phyloP scores from a whole-genome alignment of 2,329 filamentous ascomycete genomes.

The Colletotrichum sp. region DNA sequence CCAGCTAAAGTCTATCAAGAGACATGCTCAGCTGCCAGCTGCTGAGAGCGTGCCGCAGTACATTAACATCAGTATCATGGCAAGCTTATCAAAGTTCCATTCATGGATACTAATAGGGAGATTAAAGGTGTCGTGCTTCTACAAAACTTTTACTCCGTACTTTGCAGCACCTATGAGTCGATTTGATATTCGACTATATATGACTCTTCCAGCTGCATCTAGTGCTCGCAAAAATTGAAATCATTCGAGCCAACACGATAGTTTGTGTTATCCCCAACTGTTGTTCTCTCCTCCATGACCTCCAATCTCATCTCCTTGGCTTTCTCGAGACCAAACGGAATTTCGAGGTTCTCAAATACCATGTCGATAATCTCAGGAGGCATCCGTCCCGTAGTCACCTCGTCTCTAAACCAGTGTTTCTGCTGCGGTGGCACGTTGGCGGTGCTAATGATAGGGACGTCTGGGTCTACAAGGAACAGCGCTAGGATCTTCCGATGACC shows the following conservation, averaged over 20 bases:
- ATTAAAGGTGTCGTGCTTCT: not conserved
- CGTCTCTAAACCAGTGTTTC: slow-evolving; percentile 40
- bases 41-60: not conserved
- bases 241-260: not conserved
- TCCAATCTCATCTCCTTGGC: slow-evolving; percentile 28
- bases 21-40: not conserved
- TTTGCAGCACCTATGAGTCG: not conserved
- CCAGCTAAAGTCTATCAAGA: not conserved
- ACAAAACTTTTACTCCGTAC: not conserved
- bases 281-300: slow-evolving; percentile 32
- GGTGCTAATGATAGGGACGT: slow-evolving; percentile 46
- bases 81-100: not conserved
- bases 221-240: slow-evolving; percentile 32
- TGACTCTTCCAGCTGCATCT: not conserved
- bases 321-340: slow-evolving; percentile 24
- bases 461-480: slow-evolving; percentile 66
- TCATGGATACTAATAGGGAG: not conserved
- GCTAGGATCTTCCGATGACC: slow-evolving; percentile 66
- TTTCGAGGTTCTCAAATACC: slow-evolving; percentile 26
- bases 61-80: not conserved
- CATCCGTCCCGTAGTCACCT: not conserved
- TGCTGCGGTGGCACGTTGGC: slow-evolving; percentile 51
- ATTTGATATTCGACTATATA: not conserved
- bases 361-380: slow-evolving; percentile 27
- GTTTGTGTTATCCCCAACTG: not conserved